phyloP scores from a whole-genome alignment of 1,139 yeast species.

The Saccharomycopsis hybrid region DNA sequence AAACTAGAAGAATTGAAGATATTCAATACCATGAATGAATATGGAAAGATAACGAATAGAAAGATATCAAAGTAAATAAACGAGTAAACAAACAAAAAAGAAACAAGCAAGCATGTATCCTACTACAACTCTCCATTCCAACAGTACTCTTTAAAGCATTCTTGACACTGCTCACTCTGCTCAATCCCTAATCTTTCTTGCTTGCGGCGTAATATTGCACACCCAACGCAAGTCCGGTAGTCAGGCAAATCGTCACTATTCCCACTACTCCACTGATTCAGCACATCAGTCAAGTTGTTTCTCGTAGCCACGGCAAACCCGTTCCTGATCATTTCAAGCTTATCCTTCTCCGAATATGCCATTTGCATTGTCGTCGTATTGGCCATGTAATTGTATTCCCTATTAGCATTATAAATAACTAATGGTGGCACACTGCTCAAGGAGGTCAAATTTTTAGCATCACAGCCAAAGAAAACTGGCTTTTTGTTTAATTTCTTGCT shows the following conservation, averaged over 20 bases:
- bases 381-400: slow-evolving; percentile 40
- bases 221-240: slow-evolving; percentile 77
- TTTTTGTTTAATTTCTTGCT: slow-evolving; percentile 44
- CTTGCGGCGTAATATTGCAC: slow-evolving; percentile 81
- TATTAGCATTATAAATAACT: slow-evolving; percentile 49
- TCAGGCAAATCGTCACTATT: too few species aligned
- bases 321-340: slow-evolving; percentile 41
- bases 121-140: slow-evolving; percentile 25
- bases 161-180: slow-evolving; percentile 64
- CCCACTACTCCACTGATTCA: too few species aligned
- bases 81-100: too few species aligned
- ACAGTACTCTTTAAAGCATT: slow-evolving; percentile 71
- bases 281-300: slow-evolving; percentile 45
- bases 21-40: too few species aligned
- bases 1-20: neutral
- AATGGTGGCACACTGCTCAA: slow-evolving; percentile 38
- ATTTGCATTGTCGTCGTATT: slow-evolving; percentile 42
- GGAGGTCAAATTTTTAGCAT: slow-evolving; percentile 45
- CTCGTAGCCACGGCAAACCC: slow-evolving; percentile 47
- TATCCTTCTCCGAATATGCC: slow-evolving; percentile 38
- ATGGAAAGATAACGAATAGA: neutral
- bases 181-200: slow-evolving; percentile 53
- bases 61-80: neutral
- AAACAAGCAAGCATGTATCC: neutral
- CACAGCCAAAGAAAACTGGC: slow-evolving; percentile 58